These are phyloP conservation scores for Saccharomyces eubayanus DNA, from an alignment of 805 yeast genomes.

Conservation along the genomic window DNA sequence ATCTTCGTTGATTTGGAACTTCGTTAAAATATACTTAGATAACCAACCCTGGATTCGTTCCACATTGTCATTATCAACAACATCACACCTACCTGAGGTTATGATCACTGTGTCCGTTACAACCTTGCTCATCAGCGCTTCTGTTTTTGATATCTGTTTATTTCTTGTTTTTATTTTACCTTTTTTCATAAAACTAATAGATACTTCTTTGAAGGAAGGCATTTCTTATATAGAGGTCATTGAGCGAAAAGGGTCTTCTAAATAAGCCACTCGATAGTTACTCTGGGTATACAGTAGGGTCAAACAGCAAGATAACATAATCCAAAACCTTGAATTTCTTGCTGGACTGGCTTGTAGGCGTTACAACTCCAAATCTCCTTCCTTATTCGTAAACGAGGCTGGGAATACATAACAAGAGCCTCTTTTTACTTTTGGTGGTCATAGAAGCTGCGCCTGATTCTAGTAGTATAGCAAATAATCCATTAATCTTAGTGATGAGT, in stretches of 20 bases:
- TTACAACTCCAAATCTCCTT: neutral
- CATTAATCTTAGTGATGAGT: neutral
- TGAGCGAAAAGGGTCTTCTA: neutral
- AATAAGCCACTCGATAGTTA: neutral
- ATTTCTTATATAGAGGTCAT: neutral
- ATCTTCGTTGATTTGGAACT: constrained; percentile 7
- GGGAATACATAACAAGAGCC: neutral
- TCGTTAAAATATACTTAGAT: constrained; percentile 9
- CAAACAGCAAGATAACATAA: neutral
- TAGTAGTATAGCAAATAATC: neutral
- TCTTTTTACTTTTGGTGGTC: neutral
- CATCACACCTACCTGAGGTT: constrained; percentile 9
- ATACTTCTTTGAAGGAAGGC: neutral
- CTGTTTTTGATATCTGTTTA: neutral
- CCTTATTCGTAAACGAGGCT: neutral
- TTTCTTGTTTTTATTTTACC: neutral
- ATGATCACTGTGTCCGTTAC: constrained; percentile 23
- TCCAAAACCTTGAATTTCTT: neutral
- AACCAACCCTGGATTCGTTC: constrained; percentile 16
- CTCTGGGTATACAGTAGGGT: neutral
- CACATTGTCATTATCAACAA: constrained; percentile 5
- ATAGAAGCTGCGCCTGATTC: neutral
- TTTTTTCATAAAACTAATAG: neutral
- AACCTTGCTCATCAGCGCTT: neutral
- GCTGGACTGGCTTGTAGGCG: no score